Evolutionary conservation across 129 eudicot genomes (phyloP).

Genomic region (Logfia minima): DNA sequence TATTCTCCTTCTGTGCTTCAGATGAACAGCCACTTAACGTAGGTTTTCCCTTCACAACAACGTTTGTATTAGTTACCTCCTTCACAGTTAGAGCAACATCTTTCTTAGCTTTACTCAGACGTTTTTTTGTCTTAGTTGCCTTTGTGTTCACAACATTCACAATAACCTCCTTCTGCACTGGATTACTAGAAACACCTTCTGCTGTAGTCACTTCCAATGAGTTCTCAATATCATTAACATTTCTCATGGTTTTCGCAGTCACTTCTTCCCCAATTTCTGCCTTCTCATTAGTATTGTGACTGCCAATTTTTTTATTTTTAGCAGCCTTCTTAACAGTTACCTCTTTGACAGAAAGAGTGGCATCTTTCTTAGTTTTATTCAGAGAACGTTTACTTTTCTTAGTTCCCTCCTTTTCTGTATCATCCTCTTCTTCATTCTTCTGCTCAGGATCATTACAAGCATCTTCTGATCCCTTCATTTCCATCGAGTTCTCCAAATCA

Average conservation of each 20-base stretch:
- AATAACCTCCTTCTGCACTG: not conserved
- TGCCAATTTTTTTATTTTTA: constrained; percentile 17
- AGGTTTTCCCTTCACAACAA: constrained; percentile 22
- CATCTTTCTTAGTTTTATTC: constrained; percentile 25
- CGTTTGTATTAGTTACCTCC: not conserved
- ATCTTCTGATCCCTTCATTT: constrained; percentile 18
- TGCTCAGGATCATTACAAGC: constrained; percentile 17
- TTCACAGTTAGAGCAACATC: constrained; percentile 25
- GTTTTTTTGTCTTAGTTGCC: constrained; percentile 18
- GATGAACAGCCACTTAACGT: constrained; percentile 5
- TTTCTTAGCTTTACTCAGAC: constrained; percentile 26
- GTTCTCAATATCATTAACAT: not conserved
- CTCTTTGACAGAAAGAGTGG: constrained; percentile 13
- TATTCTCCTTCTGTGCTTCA: constrained; percentile 70
- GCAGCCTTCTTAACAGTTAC: not conserved
- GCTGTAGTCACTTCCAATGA: not conserved
- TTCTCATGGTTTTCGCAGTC: not conserved
- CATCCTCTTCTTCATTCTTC: constrained; percentile 10
- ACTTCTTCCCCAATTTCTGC: constrained; percentile 13
- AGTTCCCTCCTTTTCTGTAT: constrained; percentile 19
- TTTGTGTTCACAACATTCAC: constrained; percentile 20
- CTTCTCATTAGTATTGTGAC: constrained; percentile 22
- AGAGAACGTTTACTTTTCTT: not conserved
- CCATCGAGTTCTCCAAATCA: constrained; percentile 22
- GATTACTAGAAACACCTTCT: constrained; percentile 9